phyloP scores from a whole-genome alignment of 305 asterid species.

The Lippia alba region DNA sequence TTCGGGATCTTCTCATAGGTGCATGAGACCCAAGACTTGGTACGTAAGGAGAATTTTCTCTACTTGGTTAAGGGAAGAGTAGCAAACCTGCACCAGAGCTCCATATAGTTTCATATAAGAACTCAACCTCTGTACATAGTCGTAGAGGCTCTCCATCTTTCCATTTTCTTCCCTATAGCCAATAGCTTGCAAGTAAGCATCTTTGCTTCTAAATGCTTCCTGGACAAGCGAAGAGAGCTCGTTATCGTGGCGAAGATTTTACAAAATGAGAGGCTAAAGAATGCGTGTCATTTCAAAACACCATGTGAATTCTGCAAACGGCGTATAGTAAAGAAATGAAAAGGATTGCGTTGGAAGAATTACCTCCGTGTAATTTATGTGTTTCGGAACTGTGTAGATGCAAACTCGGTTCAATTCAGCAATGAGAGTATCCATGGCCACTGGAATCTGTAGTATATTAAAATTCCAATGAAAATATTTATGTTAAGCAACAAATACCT shows the following conservation, averaged over 20 bases:
- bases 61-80: constrained; percentile 14
- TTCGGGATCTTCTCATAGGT: neutral
- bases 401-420: constrained; percentile 82
- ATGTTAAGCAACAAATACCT: constrained; percentile 1
- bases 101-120: constrained; percentile 82
- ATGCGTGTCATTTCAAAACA: neutral
- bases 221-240: constrained; percentile 32
- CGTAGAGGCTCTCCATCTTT: constrained; percentile 58
- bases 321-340: neutral
- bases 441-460: constrained; percentile 58
- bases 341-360: constrained; percentile 31
- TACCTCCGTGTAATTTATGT: constrained; percentile 70
- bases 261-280: constrained; percentile 6
- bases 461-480: neutral
- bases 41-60: too few species aligned
- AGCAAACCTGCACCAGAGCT: constrained; percentile 87
- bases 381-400: constrained; percentile 88
- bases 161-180: constrained; percentile 70
- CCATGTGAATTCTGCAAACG: constrained; percentile 5
- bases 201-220: constrained; percentile 61
- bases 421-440: constrained; percentile 75
- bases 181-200: constrained; percentile 69
- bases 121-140: constrained; percentile 55
- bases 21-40: too few species aligned
- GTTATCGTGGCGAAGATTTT: constrained; percentile 9